Evolutionary conservation across 768 basidiomycete species (phyloP).

Genomic region (Tylopilus plumbeoviolaceoides): DNA sequence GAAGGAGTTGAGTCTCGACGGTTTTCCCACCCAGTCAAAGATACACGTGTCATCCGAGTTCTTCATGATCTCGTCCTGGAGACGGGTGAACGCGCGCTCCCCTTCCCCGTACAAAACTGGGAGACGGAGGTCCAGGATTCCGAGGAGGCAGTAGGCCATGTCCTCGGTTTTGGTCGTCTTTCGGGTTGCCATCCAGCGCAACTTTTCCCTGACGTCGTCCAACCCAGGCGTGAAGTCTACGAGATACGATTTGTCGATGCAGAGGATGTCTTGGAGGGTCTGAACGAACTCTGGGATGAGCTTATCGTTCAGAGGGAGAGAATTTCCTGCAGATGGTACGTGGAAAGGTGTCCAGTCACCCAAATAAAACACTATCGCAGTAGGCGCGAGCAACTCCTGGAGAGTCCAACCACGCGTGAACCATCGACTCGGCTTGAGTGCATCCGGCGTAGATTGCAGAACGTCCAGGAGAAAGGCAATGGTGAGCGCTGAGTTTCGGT

Average conservation of each 20-base stretch:
- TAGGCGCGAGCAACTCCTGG: constrained; percentile 27
- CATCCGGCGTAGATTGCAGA: constrained; percentile 3
- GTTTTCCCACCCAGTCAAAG: constrained; percentile 27
- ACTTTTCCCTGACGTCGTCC: constrained; percentile 21
- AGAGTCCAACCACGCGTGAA: constrained; percentile 29
- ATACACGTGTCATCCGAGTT: constrained; percentile 23
- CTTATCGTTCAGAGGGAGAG: constrained; percentile 19
- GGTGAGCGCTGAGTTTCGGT: constrained; percentile 28
- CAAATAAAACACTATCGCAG: constrained; percentile 22
- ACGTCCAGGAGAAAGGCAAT: constrained; percentile 27
- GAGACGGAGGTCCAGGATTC: constrained; percentile 23
- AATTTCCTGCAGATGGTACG: not conserved
- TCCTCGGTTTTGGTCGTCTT: constrained; percentile 29
- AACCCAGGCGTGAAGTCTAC: constrained; percentile 24
- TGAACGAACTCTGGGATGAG: constrained; percentile 18
- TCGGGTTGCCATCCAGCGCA: constrained; percentile 28
- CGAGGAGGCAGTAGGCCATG: constrained; percentile 28
- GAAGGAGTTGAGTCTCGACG: constrained; percentile 25
- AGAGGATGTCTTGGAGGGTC: constrained; percentile 11
- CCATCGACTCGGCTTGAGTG: constrained; percentile 22
- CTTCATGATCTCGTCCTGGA: constrained; percentile 29
- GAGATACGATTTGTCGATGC: constrained; percentile 20
- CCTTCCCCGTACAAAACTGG: constrained; percentile 30
- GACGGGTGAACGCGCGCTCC: constrained; percentile 19
- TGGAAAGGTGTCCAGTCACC: constrained; percentile 24